Conservation (phyloP, 805 yeast species). For the Wickerhamomyces sydowiorum region DNA sequence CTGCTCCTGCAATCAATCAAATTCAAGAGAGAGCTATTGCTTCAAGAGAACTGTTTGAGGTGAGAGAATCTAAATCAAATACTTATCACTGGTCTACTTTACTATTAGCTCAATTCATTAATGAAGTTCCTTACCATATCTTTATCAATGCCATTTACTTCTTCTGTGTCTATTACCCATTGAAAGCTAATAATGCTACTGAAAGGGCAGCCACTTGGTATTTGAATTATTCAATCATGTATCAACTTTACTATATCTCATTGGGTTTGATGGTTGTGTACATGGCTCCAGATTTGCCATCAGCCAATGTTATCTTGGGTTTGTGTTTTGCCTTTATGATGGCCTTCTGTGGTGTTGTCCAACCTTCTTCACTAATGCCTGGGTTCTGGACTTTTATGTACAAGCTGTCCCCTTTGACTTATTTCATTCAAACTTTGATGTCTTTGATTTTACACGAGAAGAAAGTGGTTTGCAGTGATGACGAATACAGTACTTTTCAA, state of each 20-base stretch:
- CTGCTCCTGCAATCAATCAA: slow-evolving; percentile 56
- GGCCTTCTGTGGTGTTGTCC: slow-evolving; percentile 28
- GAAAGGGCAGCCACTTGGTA: slow-evolving; percentile 43
- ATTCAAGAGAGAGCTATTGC: slow-evolving; percentile 51
- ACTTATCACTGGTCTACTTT: slow-evolving; percentile 67
- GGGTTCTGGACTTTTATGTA: slow-evolving; percentile 71
- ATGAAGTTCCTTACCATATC: slow-evolving; percentile 56
- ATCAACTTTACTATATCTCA: slow-evolving; percentile 36
- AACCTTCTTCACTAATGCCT: slow-evolving; percentile 43
- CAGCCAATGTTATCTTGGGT: slow-evolving; percentile 57
- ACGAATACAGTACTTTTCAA: slow-evolving; percentile 42
- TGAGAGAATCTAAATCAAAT: slow-evolving; percentile 63
- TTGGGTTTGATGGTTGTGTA: slow-evolving; percentile 47
- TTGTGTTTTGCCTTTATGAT: slow-evolving; percentile 25
- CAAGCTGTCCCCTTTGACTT: slow-evolving; percentile 56
- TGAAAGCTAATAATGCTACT: slow-evolving; percentile 33
- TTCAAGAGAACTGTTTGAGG: slow-evolving; percentile 59
- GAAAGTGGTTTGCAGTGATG: slow-evolving; percentile 38
- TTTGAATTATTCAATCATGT: slow-evolving; percentile 35
- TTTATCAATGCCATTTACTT: slow-evolving; percentile 43
- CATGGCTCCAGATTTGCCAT: slow-evolving; percentile 56
- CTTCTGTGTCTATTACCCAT: slow-evolving; percentile 46
- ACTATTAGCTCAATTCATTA: slow-evolving; percentile 43
- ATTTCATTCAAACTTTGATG: slow-evolving; percentile 47
- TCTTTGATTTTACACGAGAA: slow-evolving; percentile 41